Conservation (phyloP, 2,329 filamentous ascomycete species). For the Arthrocladium fulminans region DNA sequence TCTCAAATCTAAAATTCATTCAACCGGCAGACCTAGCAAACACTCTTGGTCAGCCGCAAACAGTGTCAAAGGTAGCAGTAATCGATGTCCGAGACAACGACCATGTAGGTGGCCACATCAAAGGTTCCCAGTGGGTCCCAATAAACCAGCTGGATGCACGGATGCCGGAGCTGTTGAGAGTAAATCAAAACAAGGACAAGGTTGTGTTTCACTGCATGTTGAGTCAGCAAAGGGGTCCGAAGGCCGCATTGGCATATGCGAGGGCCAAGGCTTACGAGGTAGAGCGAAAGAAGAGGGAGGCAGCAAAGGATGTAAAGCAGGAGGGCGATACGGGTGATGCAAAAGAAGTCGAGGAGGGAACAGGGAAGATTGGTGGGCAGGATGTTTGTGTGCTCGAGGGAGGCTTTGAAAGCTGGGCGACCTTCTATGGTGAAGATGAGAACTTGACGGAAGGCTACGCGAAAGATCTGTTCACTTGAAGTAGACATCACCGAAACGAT, state of each 20-base stretch:
- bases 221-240: conserved; percentile 81
- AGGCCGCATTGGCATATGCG: conserved; percentile 67
- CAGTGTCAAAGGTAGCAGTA: conserved; percentile 52
- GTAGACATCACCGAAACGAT: background rate
- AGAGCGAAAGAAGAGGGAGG: conserved; percentile 10
- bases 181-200: conserved; percentile 64
- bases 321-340: conserved; percentile 20
- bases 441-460: conserved; percentile 73
- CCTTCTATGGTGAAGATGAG: conserved; percentile 65
- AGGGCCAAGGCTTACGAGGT: conserved; percentile 31
- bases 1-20: conserved; percentile 59
- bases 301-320: conserved; percentile 10
- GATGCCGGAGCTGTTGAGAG: conserved; percentile 73
- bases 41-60: conserved; percentile 48
- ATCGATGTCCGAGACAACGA: conserved; percentile 89
- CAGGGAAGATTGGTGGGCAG: conserved; percentile 40
- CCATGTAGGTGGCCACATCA: conserved; percentile 84
- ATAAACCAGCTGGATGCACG: conserved; percentile 62
- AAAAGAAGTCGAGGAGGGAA: too few relatives aligned
- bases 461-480: conserved; percentile 68
- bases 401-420: conserved; percentile 85
- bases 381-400: conserved; percentile 71
- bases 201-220: conserved; percentile 94
- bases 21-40: conserved; percentile 59
- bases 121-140: conserved; percentile 65